Percentiles rank a stretch among this genome's conserved stretches.
These are phyloP conservation scores for Cryomyces antarcticus DNA, from an alignment of 495 filamentous ascomycete species.

Conservation along the genomic window DNA sequence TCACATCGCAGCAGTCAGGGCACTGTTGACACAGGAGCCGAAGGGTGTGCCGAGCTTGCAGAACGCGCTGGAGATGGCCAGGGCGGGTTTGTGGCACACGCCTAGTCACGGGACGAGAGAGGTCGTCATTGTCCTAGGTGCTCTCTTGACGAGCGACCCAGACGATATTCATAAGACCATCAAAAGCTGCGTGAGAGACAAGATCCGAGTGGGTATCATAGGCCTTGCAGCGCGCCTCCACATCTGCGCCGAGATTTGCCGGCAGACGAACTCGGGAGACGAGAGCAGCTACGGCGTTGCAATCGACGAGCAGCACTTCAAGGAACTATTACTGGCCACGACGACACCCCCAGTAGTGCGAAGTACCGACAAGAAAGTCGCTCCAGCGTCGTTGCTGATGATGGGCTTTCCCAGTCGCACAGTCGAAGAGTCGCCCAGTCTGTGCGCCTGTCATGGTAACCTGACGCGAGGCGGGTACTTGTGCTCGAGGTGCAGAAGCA, in stretches of 20 bases:
- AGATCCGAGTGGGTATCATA: slow-evolving; percentile 70
- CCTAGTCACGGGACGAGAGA: slow-evolving; percentile 86
- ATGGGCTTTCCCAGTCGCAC: slow-evolving; percentile 96
- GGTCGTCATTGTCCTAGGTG: slow-evolving; percentile 79
- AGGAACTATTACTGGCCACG: slow-evolving; percentile 66
- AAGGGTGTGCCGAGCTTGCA: slow-evolving; percentile 80
- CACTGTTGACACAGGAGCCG: slow-evolving; percentile 53
- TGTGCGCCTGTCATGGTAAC: slow-evolving; percentile 81
- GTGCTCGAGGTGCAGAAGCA: slow-evolving; percentile 72
- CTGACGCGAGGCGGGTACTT: slow-evolving; percentile 74
- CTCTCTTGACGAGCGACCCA: slow-evolving; percentile 72
- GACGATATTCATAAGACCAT: slow-evolving; percentile 92
- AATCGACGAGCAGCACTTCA: slow-evolving; percentile 72
- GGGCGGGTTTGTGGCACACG: slow-evolving; percentile 74
- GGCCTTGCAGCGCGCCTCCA: slow-evolving; percentile 79
- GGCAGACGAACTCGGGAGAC: slow-evolving; percentile 63
- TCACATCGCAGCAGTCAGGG: slow-evolving; percentile 58
- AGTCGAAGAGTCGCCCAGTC: slow-evolving; percentile 48
- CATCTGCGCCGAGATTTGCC: slow-evolving; percentile 79
- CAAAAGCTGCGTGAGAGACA: slow-evolving; percentile 47
- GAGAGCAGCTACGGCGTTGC: slow-evolving; percentile 62
- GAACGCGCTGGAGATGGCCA: slow-evolving; percentile 87
- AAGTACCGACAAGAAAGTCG: neutral
- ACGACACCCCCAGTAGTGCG: slow-evolving; percentile 77
- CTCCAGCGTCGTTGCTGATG: slow-evolving; percentile 61